Evolutionary conservation across 2,329 filamentous ascomycete species (phyloP).

Genomic region (Tolypocladium guangdongense): DNA sequence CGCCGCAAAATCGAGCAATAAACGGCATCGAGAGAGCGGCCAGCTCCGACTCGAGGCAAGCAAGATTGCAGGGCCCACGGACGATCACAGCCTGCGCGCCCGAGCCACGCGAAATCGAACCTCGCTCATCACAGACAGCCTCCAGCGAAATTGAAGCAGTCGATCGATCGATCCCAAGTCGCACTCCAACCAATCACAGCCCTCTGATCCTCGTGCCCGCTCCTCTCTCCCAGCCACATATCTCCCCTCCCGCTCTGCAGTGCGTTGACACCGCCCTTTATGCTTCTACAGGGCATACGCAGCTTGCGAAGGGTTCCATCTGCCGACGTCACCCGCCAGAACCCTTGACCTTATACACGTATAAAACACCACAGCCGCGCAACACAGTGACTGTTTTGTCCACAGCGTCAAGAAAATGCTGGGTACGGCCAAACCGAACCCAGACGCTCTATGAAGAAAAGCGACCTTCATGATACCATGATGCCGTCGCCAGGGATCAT

Average conservation of each 20-base stretch:
- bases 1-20: not conserved
- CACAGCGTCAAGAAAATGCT: not conserved
- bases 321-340: not conserved
- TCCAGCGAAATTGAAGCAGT: not conserved
- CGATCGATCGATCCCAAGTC: not conserved
- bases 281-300: not conserved
- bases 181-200: not conserved
- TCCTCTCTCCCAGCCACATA: not conserved
- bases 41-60: not conserved
- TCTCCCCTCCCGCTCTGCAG: not conserved
- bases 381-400: not conserved
- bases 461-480: conserved; percentile 6
- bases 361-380: not conserved
- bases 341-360: not conserved
- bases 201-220: too few relatives aligned
- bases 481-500: conserved; percentile 19
- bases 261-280: not conserved
- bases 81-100: not conserved
- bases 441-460: not conserved
- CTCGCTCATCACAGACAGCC: not conserved
- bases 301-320: not conserved
- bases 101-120: not conserved
- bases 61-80: not conserved
- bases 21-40: not conserved
- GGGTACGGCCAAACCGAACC: not conserved